Percentiles rank a stretch among this genome's conserved stretches.
Conservation (phyloP, 2,329 filamentous ascomycete species). For the Chrysoporthe puriensis region DNA sequence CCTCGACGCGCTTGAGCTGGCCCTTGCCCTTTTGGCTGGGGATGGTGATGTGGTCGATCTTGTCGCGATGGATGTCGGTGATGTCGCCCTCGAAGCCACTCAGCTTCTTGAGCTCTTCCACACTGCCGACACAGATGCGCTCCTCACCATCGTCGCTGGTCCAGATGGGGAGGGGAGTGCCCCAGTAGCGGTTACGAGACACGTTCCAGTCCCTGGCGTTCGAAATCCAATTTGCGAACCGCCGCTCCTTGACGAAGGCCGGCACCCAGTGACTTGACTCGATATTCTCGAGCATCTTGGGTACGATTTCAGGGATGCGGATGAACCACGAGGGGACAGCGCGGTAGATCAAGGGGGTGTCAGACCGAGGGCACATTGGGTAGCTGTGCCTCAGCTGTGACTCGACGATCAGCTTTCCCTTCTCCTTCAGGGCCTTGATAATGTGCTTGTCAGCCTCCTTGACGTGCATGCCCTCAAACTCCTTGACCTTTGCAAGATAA, state of each 20-base stretch:
- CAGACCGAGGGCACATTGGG: slow-evolving; percentile 92
- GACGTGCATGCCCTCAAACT: slow-evolving; percentile 86
- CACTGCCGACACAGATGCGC: slow-evolving; percentile 81
- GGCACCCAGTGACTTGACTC: slow-evolving; percentile 92
- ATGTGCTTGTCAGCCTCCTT: slow-evolving; percentile 93
- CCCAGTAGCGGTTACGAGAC: slow-evolving; percentile 93
- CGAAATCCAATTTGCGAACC: slow-evolving; percentile 88
- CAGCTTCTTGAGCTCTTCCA: slow-evolving; percentile 80
- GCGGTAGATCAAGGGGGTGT: slow-evolving; percentile 90
- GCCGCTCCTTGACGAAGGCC: slow-evolving; percentile 84
- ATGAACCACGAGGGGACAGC: slow-evolving; percentile 96
- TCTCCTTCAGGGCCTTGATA: slow-evolving; percentile 82
- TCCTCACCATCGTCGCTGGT: slow-evolving; percentile 88
- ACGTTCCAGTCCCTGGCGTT: slow-evolving; percentile 96
- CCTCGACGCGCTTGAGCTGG: slow-evolving; percentile 75
- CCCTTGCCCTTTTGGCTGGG: slow-evolving; percentile 88
- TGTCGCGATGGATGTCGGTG: slow-evolving; percentile 86
- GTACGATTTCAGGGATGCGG: slow-evolving; percentile 80
- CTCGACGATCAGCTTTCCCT: slow-evolving; percentile 78
- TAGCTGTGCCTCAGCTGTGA: slow-evolving; percentile 90
- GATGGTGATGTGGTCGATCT: slow-evolving; percentile 92
- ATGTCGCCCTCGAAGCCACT: slow-evolving; percentile 86
- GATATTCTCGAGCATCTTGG: slow-evolving; percentile 88
- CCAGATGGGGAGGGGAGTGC: slow-evolving; percentile 90
- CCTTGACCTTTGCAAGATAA: slow-evolving; percentile 75